Evolutionary conservation across 2,329 filamentous ascomycete genomes (phyloP), one percentile per base, ranked within the genome.

Genomic region (Dendrostoma leiphaemia): DNA sequence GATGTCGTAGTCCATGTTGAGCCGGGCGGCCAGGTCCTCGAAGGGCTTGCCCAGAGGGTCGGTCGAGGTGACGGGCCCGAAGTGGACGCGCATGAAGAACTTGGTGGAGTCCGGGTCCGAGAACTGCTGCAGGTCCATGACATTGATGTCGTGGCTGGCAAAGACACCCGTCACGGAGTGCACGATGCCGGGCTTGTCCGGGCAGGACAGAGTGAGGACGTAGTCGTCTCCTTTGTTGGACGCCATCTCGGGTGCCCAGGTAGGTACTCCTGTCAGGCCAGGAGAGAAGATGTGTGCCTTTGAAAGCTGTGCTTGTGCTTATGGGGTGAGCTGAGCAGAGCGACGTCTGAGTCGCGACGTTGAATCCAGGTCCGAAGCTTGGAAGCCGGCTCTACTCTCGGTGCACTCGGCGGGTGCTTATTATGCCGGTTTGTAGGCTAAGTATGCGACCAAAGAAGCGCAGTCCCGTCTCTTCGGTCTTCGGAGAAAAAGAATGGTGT

Each of bases 71-170:
- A 76, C 77, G 57, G 87, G 82, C 9, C 84, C 86, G 64, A 93
- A 93, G 71, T 92, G 89, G 63, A 93, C 88, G 67, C 90, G 83
- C 90, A 94, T 93, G 75, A 94, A 94, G 77, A 94, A 94, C 54
- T 81, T 86, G 67, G 88, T 75, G 19, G 86, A 88, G 23, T 77
- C 81, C 24, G 85, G 83, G 71, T 93, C 90, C 38, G 85, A 88
- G 77, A 90, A 94, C 73, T 94, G 90, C 73, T 91, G 89, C 60
- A 91, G 82, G 72, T 94, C 89, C 60, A 93, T 77, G 67, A 94
- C 90, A 72, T 91, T 94, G 73, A 92, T 80, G 64, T 84, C 81
- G 69, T 89, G 82, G 58, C 80, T 73, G 44, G 89, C 88, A 59
- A 94, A 82, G 63, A 93, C 79, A 59, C 85, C 88, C 7, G 90